Evolutionary conservation across 805 yeast species (phyloP), one percentile per base, ranked within the genome.

Genomic region (Komagataella populi): DNA sequence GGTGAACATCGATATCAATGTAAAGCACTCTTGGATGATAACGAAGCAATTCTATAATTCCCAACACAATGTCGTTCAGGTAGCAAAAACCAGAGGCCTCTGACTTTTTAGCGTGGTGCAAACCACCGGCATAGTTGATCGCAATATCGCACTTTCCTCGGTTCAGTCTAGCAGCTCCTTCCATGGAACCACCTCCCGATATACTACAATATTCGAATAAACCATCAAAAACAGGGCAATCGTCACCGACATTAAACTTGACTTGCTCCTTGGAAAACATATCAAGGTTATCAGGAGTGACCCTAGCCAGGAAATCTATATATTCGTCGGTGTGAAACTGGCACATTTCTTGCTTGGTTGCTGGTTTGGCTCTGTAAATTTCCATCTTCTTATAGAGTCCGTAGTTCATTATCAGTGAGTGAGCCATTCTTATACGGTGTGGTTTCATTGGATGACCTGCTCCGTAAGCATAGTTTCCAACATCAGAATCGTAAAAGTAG

Each of bases 401-500:
- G 66, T 93, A 93, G 69, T 91, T 90, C 96, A 93, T 91, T 57
- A 93, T 87, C 61, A 93, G 74, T 46, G 96, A 87, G 67, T 93
- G 98, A 6, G 98, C 95, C 96, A 93, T 90, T 80, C 98, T 84
- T 70, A 93, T 89, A 63, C 99, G 81, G 67, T 91, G 97, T 22
- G 99, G 99, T 65, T 93, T 93, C 99, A 93, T 93, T 45, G 97
- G 97, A 67, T 93, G 99, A 24, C 96, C 96, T 4, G 96, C 93
- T 52, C 98, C 98, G 64, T 93, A 93, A 47, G 97, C 96, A 68
- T 91, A 91, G 70, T 93, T 93, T 43, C 98, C 98, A 48, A 93
- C 96, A 65, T 91, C 99, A 24, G 96, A 80, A 65, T 84, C 91
- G 61, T 84, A 84, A 65, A 84, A 84, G 62, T 84, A 84, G 0